Conservation (phyloP, 2,329 filamentous ascomycete species). For the Fusarium palustre region DNA sequence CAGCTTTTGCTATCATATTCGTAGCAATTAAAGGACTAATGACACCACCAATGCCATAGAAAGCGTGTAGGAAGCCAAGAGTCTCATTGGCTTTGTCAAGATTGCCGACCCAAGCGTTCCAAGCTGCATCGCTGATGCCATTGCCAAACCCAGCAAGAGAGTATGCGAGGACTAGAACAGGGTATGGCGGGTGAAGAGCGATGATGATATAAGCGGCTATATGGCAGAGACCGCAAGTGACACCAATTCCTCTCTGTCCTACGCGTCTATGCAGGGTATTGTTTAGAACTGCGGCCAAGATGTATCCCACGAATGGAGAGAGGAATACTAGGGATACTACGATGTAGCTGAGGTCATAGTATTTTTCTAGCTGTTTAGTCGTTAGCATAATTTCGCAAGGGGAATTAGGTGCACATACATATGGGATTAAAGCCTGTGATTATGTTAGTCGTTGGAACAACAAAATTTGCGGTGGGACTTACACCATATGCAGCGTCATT, state of each 20-base stretch:
- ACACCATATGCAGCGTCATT: conserved; percentile 70
- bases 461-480: conserved; percentile 44
- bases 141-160: conserved; percentile 77
- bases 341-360: conserved; percentile 71
- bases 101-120: conserved; percentile 70
- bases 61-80: conserved; percentile 74
- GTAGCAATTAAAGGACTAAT: conserved; percentile 78
- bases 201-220: conserved; percentile 73
- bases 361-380: conserved; percentile 49
- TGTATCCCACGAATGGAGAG: conserved; percentile 73
- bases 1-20: conserved; percentile 72
- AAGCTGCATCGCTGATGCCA: conserved; percentile 69
- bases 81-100: conserved; percentile 77
- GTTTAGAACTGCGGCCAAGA: conserved; percentile 70
- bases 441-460: neutral
- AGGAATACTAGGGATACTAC: conserved; percentile 75
- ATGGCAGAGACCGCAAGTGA: conserved; percentile 70
- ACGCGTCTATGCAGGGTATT: conserved; percentile 56
- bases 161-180: conserved; percentile 73
- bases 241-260: conserved; percentile 66
- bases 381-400: neutral
- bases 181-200: conserved; percentile 74
- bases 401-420: conserved; percentile 49
- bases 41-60: conserved; percentile 76
- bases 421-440: conserved; percentile 60